phyloP scores from a whole-genome alignment of 495 filamentous ascomycete genomes.

The Bryoglossum gracile region DNA sequence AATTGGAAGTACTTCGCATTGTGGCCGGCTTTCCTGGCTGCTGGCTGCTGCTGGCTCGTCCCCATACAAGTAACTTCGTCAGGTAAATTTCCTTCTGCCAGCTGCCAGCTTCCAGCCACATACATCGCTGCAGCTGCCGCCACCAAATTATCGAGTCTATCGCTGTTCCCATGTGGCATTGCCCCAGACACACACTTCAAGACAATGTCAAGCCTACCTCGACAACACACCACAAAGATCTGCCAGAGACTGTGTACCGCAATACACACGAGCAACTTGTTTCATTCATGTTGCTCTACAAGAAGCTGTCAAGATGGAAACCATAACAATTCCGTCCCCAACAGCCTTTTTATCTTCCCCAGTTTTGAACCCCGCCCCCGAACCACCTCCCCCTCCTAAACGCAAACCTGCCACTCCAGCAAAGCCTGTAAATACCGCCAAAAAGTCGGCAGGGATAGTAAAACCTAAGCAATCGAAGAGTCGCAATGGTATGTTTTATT shows the following conservation, averaged over 20 bases:
- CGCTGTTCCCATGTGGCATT: not conserved
- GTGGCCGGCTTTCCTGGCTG: too few species aligned
- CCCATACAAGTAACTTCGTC: too few species aligned
- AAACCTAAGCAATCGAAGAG: conserved; percentile 80
- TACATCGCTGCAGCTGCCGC: not conserved
- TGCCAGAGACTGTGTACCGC: not conserved
- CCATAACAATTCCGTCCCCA: conserved; percentile 57
- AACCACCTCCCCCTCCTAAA: conserved; percentile 31
- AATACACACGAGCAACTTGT: not conserved
- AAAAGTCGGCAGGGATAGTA: conserved; percentile 29
- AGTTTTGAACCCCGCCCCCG: conserved; percentile 25
- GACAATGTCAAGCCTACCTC: conserved; percentile 6
- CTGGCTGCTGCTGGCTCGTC: too few species aligned
- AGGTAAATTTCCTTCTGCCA: not conserved
- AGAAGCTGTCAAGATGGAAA: conserved; percentile 41
- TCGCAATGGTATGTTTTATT: conserved; percentile 57
- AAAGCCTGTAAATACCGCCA: conserved; percentile 20
- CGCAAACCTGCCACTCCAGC: conserved; percentile 17
- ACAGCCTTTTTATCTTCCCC: conserved; percentile 50
- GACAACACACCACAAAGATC: conserved; percentile 6
- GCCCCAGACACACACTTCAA: not conserved
- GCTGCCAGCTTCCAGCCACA: not conserved
- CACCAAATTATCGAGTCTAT: not conserved
- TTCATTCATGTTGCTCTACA: conserved; percentile 14
- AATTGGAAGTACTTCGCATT: too few species aligned